Conservation (phyloP, 352 stramenopile genomes). For the Globisporangium cederbergense region DNA sequence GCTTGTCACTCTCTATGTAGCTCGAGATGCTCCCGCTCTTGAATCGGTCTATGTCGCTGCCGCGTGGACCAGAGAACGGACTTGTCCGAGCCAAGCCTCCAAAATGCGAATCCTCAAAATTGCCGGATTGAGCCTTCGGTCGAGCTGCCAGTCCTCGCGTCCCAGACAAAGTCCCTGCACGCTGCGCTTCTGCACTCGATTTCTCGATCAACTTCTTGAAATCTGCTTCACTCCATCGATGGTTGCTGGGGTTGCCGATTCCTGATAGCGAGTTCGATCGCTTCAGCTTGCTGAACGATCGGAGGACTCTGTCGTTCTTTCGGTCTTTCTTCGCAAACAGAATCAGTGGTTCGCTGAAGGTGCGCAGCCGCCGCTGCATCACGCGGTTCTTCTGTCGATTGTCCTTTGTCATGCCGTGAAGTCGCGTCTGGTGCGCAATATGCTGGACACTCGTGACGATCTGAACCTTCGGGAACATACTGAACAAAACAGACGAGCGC, state of each 20-base stretch:
- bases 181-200: slow-evolving; percentile 50
- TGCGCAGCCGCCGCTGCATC: slow-evolving; percentile 30
- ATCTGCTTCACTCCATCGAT: slow-evolving; percentile 68
- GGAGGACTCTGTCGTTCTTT: slow-evolving; percentile 24
- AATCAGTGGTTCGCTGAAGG: slow-evolving; percentile 60
- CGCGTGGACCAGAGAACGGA: slow-evolving; percentile 34
- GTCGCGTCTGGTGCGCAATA: slow-evolving; percentile 61
- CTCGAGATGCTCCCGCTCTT: slow-evolving; percentile 19
- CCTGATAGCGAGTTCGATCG: slow-evolving; percentile 62
- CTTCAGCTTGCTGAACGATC: slow-evolving; percentile 51
- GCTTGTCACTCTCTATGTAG: slow-evolving; percentile 27
- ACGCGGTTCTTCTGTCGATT: slow-evolving; percentile 31
- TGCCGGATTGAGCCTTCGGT: slow-evolving; percentile 55
- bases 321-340: slow-evolving; percentile 31
- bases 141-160: slow-evolving; percentile 26
- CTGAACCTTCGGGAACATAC: slow-evolving; percentile 85
- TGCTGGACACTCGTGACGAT: slow-evolving; percentile 81
- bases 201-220: slow-evolving; percentile 72
- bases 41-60: slow-evolving; percentile 3
- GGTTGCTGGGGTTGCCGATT: slow-evolving; percentile 64
- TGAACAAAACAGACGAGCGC: slow-evolving; percentile 55
- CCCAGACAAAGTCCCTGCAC: slow-evolving; percentile 35
- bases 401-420: slow-evolving; percentile 47
- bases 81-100: slow-evolving; percentile 38
- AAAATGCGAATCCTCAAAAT: slow-evolving; percentile 61